These are phyloP conservation scores for Venturia nashicola DNA, from an alignment of 2,329 filamentous ascomycete genomes.

Conservation along the genomic window DNA sequence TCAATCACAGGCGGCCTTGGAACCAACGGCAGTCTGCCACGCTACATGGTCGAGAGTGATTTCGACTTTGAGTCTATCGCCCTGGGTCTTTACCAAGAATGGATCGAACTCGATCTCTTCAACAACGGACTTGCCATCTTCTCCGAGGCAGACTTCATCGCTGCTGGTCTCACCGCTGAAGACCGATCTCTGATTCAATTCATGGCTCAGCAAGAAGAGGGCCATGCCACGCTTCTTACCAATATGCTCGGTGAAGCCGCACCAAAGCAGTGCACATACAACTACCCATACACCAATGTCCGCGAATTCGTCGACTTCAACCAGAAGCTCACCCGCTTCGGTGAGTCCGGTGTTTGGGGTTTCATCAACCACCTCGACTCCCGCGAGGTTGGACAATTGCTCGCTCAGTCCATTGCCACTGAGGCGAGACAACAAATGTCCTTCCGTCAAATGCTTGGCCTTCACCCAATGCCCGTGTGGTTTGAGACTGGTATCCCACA, in stretches of 20 bases:
- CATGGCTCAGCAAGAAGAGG: slow-evolving; percentile 67
- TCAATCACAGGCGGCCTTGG: slow-evolving; percentile 46
- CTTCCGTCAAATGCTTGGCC: slow-evolving; percentile 70
- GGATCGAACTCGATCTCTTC: slow-evolving; percentile 75
- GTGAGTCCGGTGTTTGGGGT: slow-evolving; percentile 69
- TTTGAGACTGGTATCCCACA: slow-evolving; percentile 71
- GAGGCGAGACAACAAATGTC: slow-evolving; percentile 76
- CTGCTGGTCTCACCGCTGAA: slow-evolving; percentile 53
- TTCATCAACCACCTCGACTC: slow-evolving; percentile 70
- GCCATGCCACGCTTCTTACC: slow-evolving; percentile 63
- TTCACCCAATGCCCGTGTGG: slow-evolving; percentile 75
- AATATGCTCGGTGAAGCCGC: slow-evolving; percentile 65
- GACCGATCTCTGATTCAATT: slow-evolving; percentile 60
- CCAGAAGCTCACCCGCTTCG: slow-evolving; percentile 73
- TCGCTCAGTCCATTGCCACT: slow-evolving; percentile 64
- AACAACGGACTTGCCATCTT: slow-evolving; percentile 62
- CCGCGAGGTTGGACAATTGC: slow-evolving; percentile 58
- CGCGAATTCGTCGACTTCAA: slow-evolving; percentile 72
- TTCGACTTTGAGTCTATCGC: slow-evolving; percentile 73
- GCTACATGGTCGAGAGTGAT: slow-evolving; percentile 68
- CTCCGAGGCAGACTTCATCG: slow-evolving; percentile 55
- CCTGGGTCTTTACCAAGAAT: slow-evolving; percentile 69
- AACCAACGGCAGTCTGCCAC: slow-evolving; percentile 63
- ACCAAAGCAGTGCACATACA: slow-evolving; percentile 65
- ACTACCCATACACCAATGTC: slow-evolving; percentile 66